Evolutionary conservation across 2,329 filamentous ascomycete species (phyloP).

Genomic region (Teratosphaeria nubilosa): DNA sequence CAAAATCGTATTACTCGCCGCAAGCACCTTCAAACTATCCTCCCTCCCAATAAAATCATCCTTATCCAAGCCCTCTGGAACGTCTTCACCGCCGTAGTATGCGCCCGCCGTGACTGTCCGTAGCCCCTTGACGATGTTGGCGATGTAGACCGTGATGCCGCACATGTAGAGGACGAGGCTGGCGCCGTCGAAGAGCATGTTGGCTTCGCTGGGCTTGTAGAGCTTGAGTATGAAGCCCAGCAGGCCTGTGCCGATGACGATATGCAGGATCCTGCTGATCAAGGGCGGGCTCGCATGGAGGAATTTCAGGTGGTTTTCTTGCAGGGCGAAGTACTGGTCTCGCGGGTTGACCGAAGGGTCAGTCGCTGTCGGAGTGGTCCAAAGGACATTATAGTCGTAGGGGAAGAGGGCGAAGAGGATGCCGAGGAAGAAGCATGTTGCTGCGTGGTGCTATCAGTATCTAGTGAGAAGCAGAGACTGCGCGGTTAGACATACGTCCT

Average conservation of each 20-base stretch:
- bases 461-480: background rate
- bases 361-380: conserved; percentile 51
- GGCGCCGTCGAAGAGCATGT: conserved; percentile 84
- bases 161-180: conserved; percentile 67
- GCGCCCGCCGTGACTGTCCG: conserved; percentile 66
- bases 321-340: conserved; percentile 64
- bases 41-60: conserved; percentile 68
- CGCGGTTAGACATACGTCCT: conserved; percentile 58
- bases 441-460: conserved; percentile 18
- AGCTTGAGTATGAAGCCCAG: conserved; percentile 88
- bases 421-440: conserved; percentile 91
- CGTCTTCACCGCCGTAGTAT: conserved; percentile 40
- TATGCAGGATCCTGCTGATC: conserved; percentile 87
- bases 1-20: conserved; percentile 91
- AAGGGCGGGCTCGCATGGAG: conserved; percentile 84
- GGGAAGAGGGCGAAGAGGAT: conserved; percentile 94
- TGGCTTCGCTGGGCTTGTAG: conserved; percentile 85
- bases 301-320: conserved; percentile 84
- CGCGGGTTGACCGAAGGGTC: conserved; percentile 25
- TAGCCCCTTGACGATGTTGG: conserved; percentile 93
- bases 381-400: conserved; percentile 87
- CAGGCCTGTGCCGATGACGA: conserved; percentile 79
- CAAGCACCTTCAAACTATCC: conserved; percentile 81
- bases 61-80: conserved; percentile 12
- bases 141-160: conserved; percentile 83